phyloP scores from a whole-genome alignment of 2,329 filamentous ascomycete species.

The Aulographum hederae region DNA sequence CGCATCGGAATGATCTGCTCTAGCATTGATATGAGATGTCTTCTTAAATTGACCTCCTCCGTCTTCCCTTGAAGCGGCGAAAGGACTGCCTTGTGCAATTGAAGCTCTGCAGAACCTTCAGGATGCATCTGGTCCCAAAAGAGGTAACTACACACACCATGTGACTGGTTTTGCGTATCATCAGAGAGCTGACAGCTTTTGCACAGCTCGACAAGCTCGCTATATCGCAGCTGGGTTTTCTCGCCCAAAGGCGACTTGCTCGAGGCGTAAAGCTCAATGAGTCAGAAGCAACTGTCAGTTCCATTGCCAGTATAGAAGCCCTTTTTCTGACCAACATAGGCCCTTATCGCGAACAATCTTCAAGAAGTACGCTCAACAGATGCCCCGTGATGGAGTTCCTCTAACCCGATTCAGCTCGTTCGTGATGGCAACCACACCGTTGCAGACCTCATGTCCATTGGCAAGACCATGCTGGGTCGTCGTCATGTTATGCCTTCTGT shows the following conservation, averaged over 20 bases:
- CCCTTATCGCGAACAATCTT: conserved; percentile 70
- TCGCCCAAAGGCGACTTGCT: conserved; percentile 77
- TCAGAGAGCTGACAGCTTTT: conserved; percentile 1
- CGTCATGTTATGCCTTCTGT: conserved; percentile 81
- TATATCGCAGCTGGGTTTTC: conserved; percentile 71
- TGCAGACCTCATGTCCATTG: conserved; percentile 81
- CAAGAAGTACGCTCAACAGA: conserved; percentile 45
- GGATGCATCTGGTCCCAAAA: conserved; percentile 29
- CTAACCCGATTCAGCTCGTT: conserved; percentile 42
- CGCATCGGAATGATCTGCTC: too few relatives aligned
- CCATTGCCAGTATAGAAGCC: not conserved
- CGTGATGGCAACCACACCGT: conserved; percentile 90
- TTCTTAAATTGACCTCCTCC: too few relatives aligned
- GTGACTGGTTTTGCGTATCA: not conserved
- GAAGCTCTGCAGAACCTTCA: too few relatives aligned
- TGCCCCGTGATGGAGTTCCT: not conserved
- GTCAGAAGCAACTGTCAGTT: conserved; percentile 58
- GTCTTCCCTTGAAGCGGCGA: too few relatives aligned
- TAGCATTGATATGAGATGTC: too few relatives aligned
- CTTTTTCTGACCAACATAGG: conserved; percentile 25
- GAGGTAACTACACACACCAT: conserved; percentile 15
- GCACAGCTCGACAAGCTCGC: conserved; percentile 82
- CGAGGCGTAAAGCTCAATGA: conserved; percentile 81
- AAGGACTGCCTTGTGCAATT: too few relatives aligned
- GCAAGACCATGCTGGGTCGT: conserved; percentile 80